A percentile compares a stretch with the other conserved stretches of the same genome.
Conservation (phyloP, 495 filamentous ascomycete genomes). For the Aspergillus bertholletiae region DNA sequence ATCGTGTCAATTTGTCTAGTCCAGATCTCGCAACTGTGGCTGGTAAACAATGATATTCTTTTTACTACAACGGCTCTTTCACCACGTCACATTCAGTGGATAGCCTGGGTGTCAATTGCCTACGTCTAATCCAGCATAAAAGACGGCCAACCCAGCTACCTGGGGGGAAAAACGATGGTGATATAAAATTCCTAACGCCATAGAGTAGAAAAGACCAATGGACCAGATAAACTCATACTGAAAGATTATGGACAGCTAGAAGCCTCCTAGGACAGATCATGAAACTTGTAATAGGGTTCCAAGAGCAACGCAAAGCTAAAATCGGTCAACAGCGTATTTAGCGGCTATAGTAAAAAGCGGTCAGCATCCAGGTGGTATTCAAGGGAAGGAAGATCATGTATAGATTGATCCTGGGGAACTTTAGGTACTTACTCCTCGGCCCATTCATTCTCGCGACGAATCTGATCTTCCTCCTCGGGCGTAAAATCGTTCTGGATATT, state of each 20-base stretch:
- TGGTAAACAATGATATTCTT: not conserved
- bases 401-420: not conserved
- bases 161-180: not conserved
- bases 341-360: not conserved
- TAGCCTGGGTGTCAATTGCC: no score
- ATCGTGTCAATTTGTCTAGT: no score
- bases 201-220: constrained; percentile 6
- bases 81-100: not conserved
- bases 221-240: constrained; percentile 1
- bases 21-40: no score
- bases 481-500: constrained; percentile 76
- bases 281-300: not conserved
- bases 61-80: not conserved
- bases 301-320: not conserved
- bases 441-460: constrained; percentile 71
- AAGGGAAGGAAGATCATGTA: not conserved
- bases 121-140: not conserved
- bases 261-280: not conserved
- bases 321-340: not conserved
- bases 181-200: constrained; percentile 16
- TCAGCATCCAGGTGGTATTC: not conserved
- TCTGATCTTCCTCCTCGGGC: constrained; percentile 69
- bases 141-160: not conserved
- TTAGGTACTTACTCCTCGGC: constrained; percentile 57
- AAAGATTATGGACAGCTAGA: not conserved